Evolutionary conservation across 2,329 filamentous ascomycete species (phyloP), one percentile per base, ranked within the genome.

Genomic region (Fusarium ambrosium): DNA sequence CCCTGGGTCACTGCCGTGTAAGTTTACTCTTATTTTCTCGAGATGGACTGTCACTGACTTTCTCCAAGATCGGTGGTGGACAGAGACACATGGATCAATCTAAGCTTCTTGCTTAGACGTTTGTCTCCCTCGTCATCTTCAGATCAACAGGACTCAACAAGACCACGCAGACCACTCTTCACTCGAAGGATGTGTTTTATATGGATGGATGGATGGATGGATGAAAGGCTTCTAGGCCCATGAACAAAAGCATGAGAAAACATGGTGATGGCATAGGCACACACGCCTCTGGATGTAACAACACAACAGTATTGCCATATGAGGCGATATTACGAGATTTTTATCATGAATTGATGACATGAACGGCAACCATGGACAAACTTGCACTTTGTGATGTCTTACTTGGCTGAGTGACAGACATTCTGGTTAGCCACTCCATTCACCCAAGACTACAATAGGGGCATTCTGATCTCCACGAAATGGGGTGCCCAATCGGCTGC

Each of bases 291-390:
- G 16, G n/a, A 66, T 75, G 69, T 66, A 64, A 37, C 56, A 48
- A 51, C 43, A 41, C 56, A 48, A 51, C 43, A 56, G 37, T 37
- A 27, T 29, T 72, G 45, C 69, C 65, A 66, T 66, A 36, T 74
- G 65, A 51, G 48, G 45, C 72, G 45, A 75, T 72, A 75, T 45
- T 66, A 64, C 16, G 36, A 74, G 62, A 60, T 62, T 72, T 73
- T 65, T 70, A 64, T 62, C 65, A 70, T 70, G 27, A 72, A 71
- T 73, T 45, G 20, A 65, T 6, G 53, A 48, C 36, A 74, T 51
- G 8, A 43, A 61, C 37, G 34, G 22, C 18, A 27, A n/a, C 10
- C 48, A 32, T 32, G 48, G 13, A 53, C 13, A 2, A 51, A n/a
- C 16, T 20, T 55, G 10, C 48, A 55, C 4, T 32, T 32, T 32